Evolutionary conservation across 164 flowering plant species (phyloP).

Genomic region (Chimonanthus praecox): DNA sequence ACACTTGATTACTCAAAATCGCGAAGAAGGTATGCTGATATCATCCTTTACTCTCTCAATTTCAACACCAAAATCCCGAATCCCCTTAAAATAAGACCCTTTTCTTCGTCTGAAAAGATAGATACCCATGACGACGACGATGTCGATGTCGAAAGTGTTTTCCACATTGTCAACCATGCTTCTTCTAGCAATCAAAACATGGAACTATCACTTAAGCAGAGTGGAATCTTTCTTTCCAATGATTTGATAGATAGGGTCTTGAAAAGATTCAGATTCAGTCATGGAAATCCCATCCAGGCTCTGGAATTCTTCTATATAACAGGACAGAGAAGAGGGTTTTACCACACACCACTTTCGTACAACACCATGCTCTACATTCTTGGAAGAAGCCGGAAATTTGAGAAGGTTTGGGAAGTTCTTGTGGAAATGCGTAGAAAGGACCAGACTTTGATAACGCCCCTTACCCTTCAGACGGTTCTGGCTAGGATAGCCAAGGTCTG

Average conservation of each 20-base stretch:
- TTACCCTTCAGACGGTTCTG: slow-evolving; percentile 64
- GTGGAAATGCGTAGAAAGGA: slow-evolving; percentile 51
- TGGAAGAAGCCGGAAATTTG: slow-evolving; percentile 60
- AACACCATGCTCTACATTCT: slow-evolving; percentile 77
- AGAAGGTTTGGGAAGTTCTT: slow-evolving; percentile 56
- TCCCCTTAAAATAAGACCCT: not conserved
- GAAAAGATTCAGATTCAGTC: slow-evolving; percentile 74
- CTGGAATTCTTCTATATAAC: slow-evolving; percentile 56
- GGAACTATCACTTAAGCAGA: slow-evolving; percentile 37
- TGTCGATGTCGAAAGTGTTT: slow-evolving; percentile 31
- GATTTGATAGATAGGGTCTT: slow-evolving; percentile 61
- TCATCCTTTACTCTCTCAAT: not conserved
- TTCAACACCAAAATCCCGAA: slow-evolving; percentile 3
- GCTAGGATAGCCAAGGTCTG: slow-evolving; percentile 76
- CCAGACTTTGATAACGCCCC: slow-evolving; percentile 43
- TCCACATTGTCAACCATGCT: slow-evolving; percentile 25
- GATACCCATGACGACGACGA: not conserved
- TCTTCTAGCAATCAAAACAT: slow-evolving; percentile 31
- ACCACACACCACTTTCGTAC: slow-evolving; percentile 52
- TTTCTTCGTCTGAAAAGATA: slow-evolving; percentile 2
- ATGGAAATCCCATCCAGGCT: slow-evolving; percentile 58
- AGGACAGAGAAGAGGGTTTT: slow-evolving; percentile 43
- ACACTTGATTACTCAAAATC: not conserved
- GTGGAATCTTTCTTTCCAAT: slow-evolving; percentile 49
- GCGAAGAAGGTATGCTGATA: not conserved